Conservation (phyloP, 352 stramenopile genomes). For the Globisporangium paddicum region DNA sequence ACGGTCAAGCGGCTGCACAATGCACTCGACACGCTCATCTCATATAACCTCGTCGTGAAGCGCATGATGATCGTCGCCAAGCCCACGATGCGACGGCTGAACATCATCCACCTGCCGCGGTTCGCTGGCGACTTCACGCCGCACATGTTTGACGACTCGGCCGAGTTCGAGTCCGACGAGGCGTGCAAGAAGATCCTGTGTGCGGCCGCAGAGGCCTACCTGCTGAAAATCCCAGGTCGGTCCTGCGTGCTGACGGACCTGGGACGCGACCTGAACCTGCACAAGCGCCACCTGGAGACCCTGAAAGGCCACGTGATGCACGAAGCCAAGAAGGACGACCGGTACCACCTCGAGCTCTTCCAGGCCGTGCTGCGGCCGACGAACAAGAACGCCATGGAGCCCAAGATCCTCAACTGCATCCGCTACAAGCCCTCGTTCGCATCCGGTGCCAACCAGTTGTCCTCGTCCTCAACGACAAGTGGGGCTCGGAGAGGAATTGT, state of each 20-base stretch:
- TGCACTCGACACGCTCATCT: conserved; percentile 71
- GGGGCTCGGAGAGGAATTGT: conserved; percentile 30
- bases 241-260: conserved; percentile 71
- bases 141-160: conserved; percentile 62
- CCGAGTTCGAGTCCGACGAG: conserved; percentile 83
- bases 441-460: not conserved
- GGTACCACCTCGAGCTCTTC: conserved; percentile 64
- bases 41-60: conserved; percentile 75
- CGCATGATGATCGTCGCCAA: conserved; percentile 73
- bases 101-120: conserved; percentile 75
- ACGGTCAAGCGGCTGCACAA: conserved; percentile 77
- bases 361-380: conserved; percentile 66
- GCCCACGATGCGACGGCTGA: conserved; percentile 58
- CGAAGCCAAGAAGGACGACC: conserved; percentile 56
- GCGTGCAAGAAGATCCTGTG: conserved; percentile 62
- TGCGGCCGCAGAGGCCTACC: conserved; percentile 47
- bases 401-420: conserved; percentile 80
- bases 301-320: conserved; percentile 63
- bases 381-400: conserved; percentile 42
- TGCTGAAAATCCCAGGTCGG: conserved; percentile 48
- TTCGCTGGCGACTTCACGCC: conserved; percentile 58
- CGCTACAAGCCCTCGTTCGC: conserved; percentile 40
- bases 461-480: not conserved
- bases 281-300: conserved; percentile 68
- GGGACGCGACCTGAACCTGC: conserved; percentile 54